Conservation (phyloP, 345 rosid genomes). For the Capsella bursapastoris region DNA sequence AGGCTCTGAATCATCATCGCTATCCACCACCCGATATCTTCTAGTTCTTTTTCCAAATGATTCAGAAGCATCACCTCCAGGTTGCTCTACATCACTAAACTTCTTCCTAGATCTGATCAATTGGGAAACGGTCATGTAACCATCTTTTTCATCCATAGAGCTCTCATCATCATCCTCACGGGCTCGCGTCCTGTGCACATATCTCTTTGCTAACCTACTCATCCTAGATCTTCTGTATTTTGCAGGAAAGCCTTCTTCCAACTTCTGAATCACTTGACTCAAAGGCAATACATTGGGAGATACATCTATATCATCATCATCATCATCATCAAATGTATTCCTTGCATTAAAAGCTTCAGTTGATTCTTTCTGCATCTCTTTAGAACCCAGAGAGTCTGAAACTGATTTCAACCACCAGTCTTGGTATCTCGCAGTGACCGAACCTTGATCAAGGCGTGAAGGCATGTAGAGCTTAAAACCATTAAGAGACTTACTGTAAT, state of each 20-base stretch:
- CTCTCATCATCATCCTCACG: not conserved
- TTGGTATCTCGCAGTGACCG: not conserved
- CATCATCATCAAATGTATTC: not conserved
- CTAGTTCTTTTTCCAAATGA: conserved; percentile 5
- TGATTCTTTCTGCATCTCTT: not conserved
- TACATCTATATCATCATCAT: not conserved
- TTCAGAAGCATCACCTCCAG: not conserved
- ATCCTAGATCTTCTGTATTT: not conserved
- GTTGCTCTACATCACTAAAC: not conserved
- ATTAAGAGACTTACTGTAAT: not conserved
- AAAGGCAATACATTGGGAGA: not conserved
- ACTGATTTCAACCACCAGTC: conserved; percentile 13
- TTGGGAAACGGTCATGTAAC: not conserved
- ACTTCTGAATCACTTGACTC: not conserved
- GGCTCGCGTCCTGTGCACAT: not conserved
- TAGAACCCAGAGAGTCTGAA: not conserved
- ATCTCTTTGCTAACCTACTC: not conserved
- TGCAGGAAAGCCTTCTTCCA: not conserved
- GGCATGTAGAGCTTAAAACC: not conserved
- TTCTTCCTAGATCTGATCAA: not conserved
- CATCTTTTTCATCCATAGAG: not conserved
- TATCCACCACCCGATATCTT: not conserved
- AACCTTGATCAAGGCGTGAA: not conserved
- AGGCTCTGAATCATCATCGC: not conserved
- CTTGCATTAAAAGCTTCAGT: not conserved